Conservation (phyloP, 768 basidiomycete species). For the Suillus americanus region DNA sequence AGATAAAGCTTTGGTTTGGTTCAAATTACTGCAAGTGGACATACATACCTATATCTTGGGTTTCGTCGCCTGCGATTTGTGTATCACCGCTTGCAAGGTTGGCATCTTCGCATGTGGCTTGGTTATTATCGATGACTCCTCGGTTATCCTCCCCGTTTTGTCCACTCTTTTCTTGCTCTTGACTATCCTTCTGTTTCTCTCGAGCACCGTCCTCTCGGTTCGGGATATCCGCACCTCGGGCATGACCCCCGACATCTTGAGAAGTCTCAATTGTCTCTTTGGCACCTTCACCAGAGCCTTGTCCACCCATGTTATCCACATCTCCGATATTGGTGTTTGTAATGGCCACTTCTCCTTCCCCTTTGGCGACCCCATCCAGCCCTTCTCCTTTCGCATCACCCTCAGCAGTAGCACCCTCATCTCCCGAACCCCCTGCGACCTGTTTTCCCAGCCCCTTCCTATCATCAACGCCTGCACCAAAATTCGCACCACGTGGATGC, state of each 20-base stretch:
- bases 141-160: background rate
- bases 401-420: background rate
- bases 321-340: background rate
- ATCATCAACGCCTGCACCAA: background rate
- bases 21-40: background rate
- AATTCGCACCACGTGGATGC: background rate
- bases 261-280: background rate
- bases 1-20: background rate
- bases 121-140: background rate
- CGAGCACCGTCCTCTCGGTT: background rate
- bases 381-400: background rate
- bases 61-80: background rate
- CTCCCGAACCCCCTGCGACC: background rate
- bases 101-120: background rate
- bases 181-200: background rate
- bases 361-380: background rate
- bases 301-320: background rate
- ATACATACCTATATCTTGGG: background rate
- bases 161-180: background rate
- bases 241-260: background rate
- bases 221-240: background rate
- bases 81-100: background rate
- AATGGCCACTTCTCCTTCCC: background rate
- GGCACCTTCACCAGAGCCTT: background rate
- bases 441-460: background rate